Percentiles rank a stretch among this genome's conserved stretches.
These are phyloP conservation scores for Solanum bulbocastanum DNA, from an alignment of 257 asterid genomes.

Conservation along the genomic window DNA sequence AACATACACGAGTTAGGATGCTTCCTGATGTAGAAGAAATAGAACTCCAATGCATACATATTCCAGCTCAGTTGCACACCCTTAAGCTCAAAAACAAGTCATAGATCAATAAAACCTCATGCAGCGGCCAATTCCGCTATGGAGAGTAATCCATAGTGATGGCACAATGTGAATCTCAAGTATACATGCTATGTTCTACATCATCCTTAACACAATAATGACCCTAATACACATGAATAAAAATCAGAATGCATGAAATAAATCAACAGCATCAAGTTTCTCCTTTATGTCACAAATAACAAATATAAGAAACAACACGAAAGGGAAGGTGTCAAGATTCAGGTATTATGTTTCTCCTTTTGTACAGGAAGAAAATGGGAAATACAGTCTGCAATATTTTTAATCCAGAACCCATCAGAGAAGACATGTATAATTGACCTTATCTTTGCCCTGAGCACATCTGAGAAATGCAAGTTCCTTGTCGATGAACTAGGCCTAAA, in stretches of 20 bases:
- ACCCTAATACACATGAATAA: background rate
- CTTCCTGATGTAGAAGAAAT: background rate
- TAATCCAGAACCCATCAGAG: background rate
- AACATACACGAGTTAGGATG: background rate
- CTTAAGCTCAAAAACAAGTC: background rate
- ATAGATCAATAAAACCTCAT: background rate
- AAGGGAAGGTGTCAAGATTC: background rate
- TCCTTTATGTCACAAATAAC: background rate
- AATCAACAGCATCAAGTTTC: background rate
- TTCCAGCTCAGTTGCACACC: background rate
- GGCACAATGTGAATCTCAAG: background rate
- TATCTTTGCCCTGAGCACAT: background rate
- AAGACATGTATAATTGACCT: background rate
- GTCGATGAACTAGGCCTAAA: background rate
- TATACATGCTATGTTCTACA: background rate
- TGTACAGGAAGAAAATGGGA: background rate
- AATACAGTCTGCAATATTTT: background rate
- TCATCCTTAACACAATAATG: background rate
- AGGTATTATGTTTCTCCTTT: background rate
- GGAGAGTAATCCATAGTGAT: background rate
- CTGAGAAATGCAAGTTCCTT: background rate
- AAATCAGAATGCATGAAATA: background rate
- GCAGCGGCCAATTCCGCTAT: background rate
- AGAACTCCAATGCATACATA: background rate
- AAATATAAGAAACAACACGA: background rate